Base-by-base conservation (phyloP, 2,329 filamentous ascomycete genomes). In the Intubia oerlemansii region DNA sequence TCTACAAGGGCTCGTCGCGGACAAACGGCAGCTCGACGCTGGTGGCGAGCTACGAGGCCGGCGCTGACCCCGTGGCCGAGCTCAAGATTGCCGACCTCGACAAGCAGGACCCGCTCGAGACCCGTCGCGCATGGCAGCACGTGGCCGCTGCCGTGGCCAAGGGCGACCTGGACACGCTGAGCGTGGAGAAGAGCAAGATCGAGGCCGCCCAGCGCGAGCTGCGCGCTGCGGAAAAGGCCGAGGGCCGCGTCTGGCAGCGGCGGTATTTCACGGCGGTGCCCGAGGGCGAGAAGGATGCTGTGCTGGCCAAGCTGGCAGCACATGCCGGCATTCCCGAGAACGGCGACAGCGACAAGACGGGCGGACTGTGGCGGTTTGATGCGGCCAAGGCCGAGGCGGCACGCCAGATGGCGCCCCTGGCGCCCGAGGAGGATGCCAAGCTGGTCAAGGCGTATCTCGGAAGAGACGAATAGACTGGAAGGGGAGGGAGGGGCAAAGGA, bases 91-190 rank as follows among this genome's bases (percentile, higher is more conserved):
- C 71, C 1, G 67, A 77, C 0, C 44, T 90, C 30, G 74, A 82
- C 34, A 51, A 77, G 39, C 85, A 93, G 52, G 77, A 91, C 45
- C 68, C 80, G 9, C 72, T 88, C 37, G 85, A 95, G 54, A 81
- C 78, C 10, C 70, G 85, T 26, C 68, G 78, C 33, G 85, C 85
- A 4, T 95, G 85, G 88, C 57, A 64, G 37, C 79, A 78, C 43
- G 85, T 95, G 16, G 80, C 80, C 1, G 65, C 66, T 17, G 81
- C 73, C 26, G 88, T 95, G 41, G 61, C 67, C 32, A 67, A 63
- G 39, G 78, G 81, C 33, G 80, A 93, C 48, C 80, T 93, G 65
- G 80, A 92, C 40, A 55, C 64, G 5, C 80, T 81, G 1, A 69
- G 70, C 2, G 45, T 53, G 10, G 79, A 91, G 47, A 95, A 95